Base-by-base conservation (phyloP, 2,329 filamentous ascomycete species). In the Penicillium verrucosum region DNA sequence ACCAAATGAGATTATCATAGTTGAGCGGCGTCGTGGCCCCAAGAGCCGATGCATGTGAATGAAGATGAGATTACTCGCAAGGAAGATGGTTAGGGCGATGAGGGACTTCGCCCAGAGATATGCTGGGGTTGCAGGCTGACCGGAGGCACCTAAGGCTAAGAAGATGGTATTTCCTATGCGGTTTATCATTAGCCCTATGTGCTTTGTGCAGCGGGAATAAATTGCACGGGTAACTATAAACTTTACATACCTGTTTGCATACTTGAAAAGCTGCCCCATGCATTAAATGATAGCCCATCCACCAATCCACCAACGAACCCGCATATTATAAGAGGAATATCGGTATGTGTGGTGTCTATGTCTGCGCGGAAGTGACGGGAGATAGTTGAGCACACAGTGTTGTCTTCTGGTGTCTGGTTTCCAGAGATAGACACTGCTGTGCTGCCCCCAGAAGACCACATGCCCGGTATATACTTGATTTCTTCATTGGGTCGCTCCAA, bases 101-200 rank as follows among this genome's bases (percentile, higher is more conserved):
- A 78, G 68, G 4, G 75, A 75, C 60, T 78, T 78, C 58, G 73
- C 71, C 71, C 75, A 78, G 42, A 73, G 72, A 50, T 73, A 74
- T 6, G 68, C 64, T 32, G 75, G 75, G 36, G 70, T 70, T 30
- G 65, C 60, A n/a, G 75, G 76, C 57, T 77, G 74, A 10, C 73
- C 70, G 6, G 73, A 73, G n/a, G 64, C 67, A 43, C 76, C 76
- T 5, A 78, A 68, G 12, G 73, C 76, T 16, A 77, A 69, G 60
- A 78, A 78, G 46, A 78, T 67, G 7, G 73, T 74, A 60, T 78
- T 78, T 36, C 76, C 76, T 78, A 34, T 16, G 32, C 10, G 2
- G 5, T 12, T 18, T 18, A 18, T 40, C 47, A 29, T 54, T 51
- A 40, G 45, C 12, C 5, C 9, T n/a, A 5, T 25, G 29, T 27